These are phyloP conservation scores for Protomyces arabidopsidicola DNA, from an alignment of 1,139 yeast species.

Conservation along the genomic window DNA sequence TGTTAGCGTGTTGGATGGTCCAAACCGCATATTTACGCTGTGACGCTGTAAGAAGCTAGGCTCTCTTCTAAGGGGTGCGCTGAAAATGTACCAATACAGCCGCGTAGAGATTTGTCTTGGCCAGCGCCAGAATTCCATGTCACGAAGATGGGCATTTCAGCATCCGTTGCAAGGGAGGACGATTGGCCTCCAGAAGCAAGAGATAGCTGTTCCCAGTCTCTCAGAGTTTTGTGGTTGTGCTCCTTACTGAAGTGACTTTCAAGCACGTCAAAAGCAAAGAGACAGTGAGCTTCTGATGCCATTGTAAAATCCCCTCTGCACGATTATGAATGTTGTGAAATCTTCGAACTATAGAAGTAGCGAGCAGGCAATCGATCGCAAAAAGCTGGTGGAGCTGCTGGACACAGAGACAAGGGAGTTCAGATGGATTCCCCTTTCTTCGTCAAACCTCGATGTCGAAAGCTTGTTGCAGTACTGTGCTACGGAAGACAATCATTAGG, in stretches of 20 bases:
- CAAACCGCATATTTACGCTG: conserved; percentile 44
- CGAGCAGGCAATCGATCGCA: too few relatives aligned
- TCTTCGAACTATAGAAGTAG: too few relatives aligned
- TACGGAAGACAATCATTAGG: too few relatives aligned
- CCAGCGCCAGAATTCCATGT: conserved; percentile 64
- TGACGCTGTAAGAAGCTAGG: conserved; percentile 56
- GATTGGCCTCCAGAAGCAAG: not conserved
- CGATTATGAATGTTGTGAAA: too few relatives aligned
- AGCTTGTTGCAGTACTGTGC: too few relatives aligned
- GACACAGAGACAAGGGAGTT: too few relatives aligned
- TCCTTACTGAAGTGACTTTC: conserved; percentile 35
- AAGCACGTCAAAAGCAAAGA: conserved; percentile 45
- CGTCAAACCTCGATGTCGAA: too few relatives aligned
- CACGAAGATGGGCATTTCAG: conserved; percentile 63
- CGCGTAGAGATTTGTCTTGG: conserved; percentile 53
- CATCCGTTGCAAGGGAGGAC: conserved; percentile 16
- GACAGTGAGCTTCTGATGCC: conserved; percentile 36
- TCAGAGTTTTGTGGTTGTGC: not conserved
- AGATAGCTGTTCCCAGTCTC: not conserved
- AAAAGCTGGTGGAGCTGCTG: too few relatives aligned
- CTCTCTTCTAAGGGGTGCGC: conserved; percentile 52
- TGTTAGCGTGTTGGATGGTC: too few relatives aligned
- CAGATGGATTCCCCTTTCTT: too few relatives aligned
- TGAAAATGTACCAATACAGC: conserved; percentile 88
- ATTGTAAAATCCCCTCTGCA: conserved; percentile 33